A percentile compares a stretch with the other conserved stretches of the same genome.
phyloP scores from a whole-genome alignment of 106 monocot genomes.

The Amphibolis antarctica region DNA sequence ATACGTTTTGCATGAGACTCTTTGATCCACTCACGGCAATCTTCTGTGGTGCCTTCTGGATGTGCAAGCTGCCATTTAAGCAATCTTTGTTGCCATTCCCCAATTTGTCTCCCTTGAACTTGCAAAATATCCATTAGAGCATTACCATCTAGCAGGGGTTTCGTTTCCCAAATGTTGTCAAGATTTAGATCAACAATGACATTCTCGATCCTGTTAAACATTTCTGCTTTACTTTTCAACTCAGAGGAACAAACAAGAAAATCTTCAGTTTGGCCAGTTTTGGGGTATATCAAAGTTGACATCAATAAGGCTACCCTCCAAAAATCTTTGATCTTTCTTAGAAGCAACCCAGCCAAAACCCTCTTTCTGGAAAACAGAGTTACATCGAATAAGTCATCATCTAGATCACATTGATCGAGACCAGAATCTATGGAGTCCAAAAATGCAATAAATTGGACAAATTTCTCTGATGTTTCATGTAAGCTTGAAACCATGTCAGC shows the following conservation, averaged over 20 bases:
- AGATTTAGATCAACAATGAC: slow-evolving; percentile 20
- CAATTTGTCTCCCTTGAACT: slow-evolving; percentile 63
- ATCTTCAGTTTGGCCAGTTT: slow-evolving; percentile 10
- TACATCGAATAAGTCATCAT: slow-evolving; percentile 53
- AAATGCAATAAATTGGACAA: slow-evolving; percentile 39
- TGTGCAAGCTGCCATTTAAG: slow-evolving; percentile 90
- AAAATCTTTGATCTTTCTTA: slow-evolving; percentile 73
- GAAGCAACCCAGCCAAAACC: slow-evolving; percentile 73
- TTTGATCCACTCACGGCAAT: slow-evolving; percentile 70
- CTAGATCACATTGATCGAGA: slow-evolving; percentile 25
- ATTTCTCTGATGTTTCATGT: slow-evolving; percentile 51
- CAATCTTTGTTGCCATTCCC: slow-evolving; percentile 79
- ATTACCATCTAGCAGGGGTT: slow-evolving; percentile 77
- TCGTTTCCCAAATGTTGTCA: slow-evolving; percentile 70
- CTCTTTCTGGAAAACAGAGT: slow-evolving; percentile 34
- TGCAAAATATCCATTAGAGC: slow-evolving; percentile 61
- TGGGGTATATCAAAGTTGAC: slow-evolving; percentile 44
- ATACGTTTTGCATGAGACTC: slow-evolving; percentile 53
- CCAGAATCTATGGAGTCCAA: slow-evolving; percentile 27
- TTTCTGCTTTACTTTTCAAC: slow-evolving; percentile 27
- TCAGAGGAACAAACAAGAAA: slow-evolving; percentile 12
- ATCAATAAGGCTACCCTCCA: slow-evolving; percentile 76
- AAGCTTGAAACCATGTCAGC: slow-evolving; percentile 63
- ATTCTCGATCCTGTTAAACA: slow-evolving; percentile 25
- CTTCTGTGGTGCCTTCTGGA: slow-evolving; percentile 53